Evolutionary conservation across 78 protist species (phyloP), one percentile per base, ranked within the genome.

Genomic region (Bigelowiella natans): DNA sequence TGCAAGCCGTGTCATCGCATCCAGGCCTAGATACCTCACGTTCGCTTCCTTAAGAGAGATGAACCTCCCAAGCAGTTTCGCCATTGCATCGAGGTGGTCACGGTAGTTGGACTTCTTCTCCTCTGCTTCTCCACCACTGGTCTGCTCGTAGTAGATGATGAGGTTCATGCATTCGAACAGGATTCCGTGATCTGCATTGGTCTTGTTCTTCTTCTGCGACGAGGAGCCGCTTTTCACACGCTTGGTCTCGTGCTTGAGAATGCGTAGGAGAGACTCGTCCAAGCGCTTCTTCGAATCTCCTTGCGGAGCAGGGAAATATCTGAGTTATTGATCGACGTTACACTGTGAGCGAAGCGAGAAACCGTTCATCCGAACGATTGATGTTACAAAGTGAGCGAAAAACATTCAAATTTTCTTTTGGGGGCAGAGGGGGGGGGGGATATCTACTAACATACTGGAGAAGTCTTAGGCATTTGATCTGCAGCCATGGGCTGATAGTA

Each of bases 1-100:
- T 34, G 89, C 89, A 38, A 73, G 51, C 39, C 82, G 36, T 31
- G 94, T 86, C 96, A 95, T 92, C 28, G 95, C 82, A 39, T 93
- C 96, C 40, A 97, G 95, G 18, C 95, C 98, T 40, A 97, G 91
- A 92, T 97, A 98, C 86, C 98, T 90, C 83, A 95, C 51, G 89
- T 97, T 97, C 2, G 97, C 93, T 91, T 96, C 98, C 90, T 93
- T 94, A 37, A 93, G 91, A 0, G 94, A 82, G 63, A 97, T 85
- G 91, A 96, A 97, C 31, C 73, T 51, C 73, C 73, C 73, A 7
- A 51, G 73, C 18, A 51, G 18, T 18, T 51, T 51, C 34, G 73
- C 18, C 73, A 51, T 51, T 26, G 73, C 7, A 26, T 51, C 73
- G 34, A 51, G 73, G 73, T 51, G 73, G 18, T 51, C 73, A 51